A percentile compares a stretch with the other conserved stretches of the same genome.
Conservation (phyloP, 345 rosid species). For the Lumnitzera racemosa region DNA sequence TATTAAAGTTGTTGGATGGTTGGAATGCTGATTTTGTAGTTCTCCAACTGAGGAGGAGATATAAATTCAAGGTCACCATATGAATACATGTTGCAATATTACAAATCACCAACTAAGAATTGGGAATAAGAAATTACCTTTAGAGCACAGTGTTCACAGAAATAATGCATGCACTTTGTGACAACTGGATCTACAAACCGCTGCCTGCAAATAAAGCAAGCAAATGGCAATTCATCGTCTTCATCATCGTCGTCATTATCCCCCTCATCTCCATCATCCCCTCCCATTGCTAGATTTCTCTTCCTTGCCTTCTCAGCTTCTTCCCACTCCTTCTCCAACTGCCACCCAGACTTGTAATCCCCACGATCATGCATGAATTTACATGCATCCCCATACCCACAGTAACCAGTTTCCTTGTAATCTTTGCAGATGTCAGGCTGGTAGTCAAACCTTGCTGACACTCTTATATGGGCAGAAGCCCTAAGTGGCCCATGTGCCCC, state of each 20-base stretch:
- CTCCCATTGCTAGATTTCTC: conserved; percentile 65
- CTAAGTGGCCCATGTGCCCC: conserved; percentile 88
- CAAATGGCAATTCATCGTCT: conserved; percentile 64
- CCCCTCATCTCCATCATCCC: conserved; percentile 41
- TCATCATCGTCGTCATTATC: conserved; percentile 37
- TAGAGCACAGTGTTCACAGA: conserved; percentile 91
- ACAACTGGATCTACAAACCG: conserved; percentile 78
- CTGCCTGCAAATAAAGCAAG: conserved; percentile 78
- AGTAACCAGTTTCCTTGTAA: conserved; percentile 89
- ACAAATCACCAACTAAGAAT: not conserved
- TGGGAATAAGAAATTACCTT: conserved; percentile 31
- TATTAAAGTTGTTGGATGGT: too few species aligned
- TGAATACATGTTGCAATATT: not conserved
- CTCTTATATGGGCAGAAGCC: conserved; percentile 91
- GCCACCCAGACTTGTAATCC: conserved; percentile 93
- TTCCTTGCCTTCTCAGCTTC: conserved; percentile 82
- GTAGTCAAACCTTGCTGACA: conserved; percentile 84
- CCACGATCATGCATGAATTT: conserved; percentile 93
- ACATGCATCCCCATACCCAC: conserved; percentile 90
- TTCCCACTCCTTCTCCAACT: conserved; percentile 84
- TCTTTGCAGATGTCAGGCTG: conserved; percentile 92
- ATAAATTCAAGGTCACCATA: too few species aligned
- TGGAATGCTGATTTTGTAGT: too few species aligned
- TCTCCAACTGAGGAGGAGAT: too few species aligned
- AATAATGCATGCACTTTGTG: conserved; percentile 82